A percentile compares a stretch with the other conserved stretches of the same genome.
Conservation (phyloP, 108 stramenopile species). For the Cyclotella cryptica region DNA sequence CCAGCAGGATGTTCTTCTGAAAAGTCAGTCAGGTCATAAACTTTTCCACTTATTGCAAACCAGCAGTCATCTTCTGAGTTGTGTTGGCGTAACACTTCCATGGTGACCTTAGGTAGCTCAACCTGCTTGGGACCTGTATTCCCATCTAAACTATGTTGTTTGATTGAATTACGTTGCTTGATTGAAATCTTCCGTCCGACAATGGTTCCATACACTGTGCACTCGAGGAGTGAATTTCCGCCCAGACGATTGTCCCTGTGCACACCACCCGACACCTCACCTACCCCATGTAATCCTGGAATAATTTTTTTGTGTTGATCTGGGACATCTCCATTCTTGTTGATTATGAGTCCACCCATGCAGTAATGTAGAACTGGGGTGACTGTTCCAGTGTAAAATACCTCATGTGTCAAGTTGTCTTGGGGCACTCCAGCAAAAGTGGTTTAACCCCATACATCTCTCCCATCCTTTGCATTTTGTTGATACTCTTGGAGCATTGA, state of each 20-base stretch:
- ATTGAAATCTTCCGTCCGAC: conserved; percentile 87
- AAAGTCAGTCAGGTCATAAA: conserved; percentile 93
- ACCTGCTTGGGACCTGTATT: no score
- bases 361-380: no score
- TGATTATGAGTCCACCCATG: no score
- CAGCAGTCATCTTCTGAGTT: no score
- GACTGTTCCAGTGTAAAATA: conserved; percentile 87
- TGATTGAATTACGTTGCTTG: no score
- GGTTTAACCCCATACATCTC: conserved; percentile 73
- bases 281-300: conserved; percentile 73
- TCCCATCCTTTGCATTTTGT: conserved; percentile 56
- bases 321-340: no score
- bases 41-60: conserved; percentile 86
- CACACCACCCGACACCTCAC: conserved; percentile 85
- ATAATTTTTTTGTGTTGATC: no score
- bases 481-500: conserved; percentile 71
- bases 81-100: no score
- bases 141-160: no score
- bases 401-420: conserved; percentile 56
- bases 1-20: conserved; percentile 93
- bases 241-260: no score
- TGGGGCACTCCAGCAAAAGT: conserved; percentile 57
- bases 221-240: no score
- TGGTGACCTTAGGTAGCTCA: no score
- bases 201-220: conserved; percentile 85